phyloP scores from a whole-genome alignment of 352 stramenopile genomes.

The Albugo candida region DNA sequence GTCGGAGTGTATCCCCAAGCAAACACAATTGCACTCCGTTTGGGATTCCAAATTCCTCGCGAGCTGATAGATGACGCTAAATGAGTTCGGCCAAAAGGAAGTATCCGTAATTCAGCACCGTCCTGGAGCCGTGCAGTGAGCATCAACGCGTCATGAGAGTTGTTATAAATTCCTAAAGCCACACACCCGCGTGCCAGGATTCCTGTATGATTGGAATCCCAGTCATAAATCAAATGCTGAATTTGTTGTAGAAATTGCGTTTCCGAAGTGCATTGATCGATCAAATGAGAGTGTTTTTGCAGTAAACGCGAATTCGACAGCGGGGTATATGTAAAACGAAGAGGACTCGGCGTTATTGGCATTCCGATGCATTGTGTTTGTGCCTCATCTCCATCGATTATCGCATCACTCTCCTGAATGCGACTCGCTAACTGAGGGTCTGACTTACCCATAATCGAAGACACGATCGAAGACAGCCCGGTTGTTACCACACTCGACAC shows the following conservation, averaged over 20 bases:
- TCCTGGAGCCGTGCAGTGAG: conserved; percentile 50
- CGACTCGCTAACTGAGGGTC: conserved; percentile 22
- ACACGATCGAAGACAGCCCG: conserved; percentile 56
- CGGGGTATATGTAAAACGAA: conserved; percentile 12
- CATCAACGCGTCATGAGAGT: conserved; percentile 53
- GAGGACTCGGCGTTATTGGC: no score
- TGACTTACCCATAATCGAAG: conserved; percentile 59
- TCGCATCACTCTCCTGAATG: conserved; percentile 7
- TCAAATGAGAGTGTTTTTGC: conserved; percentile 18
- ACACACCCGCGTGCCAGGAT: conserved; percentile 47
- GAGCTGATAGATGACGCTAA: conserved; percentile 27
- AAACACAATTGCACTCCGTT: conserved; percentile 57
- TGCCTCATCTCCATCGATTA: conserved; percentile 42
- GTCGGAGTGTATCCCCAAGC: conserved; percentile 74
- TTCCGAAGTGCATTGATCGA: conserved; percentile 4
- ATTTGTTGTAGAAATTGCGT: conserved; percentile 53
- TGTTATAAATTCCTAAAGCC: conserved; percentile 33
- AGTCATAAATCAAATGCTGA: conserved; percentile 28
- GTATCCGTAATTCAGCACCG: conserved; percentile 42
- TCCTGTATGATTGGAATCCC: conserved; percentile 3
- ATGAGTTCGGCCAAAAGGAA: conserved; percentile 31
- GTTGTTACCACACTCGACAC: conserved; percentile 65
- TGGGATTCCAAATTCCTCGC: conserved; percentile 21
- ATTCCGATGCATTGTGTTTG: conserved; percentile 35
- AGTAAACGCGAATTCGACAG: conserved; percentile 24